Evolutionary conservation across 2,329 filamentous ascomycete species (phyloP).

Genomic region (Hawksworthiomyces lignivorus): DNA sequence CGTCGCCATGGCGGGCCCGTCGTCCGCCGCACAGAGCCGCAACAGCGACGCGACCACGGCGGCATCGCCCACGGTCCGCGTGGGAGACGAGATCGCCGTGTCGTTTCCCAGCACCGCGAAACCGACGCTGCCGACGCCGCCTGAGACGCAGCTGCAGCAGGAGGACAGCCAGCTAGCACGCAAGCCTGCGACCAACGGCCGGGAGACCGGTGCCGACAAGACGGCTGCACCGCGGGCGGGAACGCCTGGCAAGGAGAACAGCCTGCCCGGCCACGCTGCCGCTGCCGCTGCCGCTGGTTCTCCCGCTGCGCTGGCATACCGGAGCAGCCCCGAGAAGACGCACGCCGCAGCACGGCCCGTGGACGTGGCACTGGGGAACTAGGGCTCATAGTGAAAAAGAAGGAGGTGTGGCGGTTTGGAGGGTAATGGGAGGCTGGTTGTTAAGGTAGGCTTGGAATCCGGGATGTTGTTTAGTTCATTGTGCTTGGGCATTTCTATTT

Average conservation of each 20-base stretch:
- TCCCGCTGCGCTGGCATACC: slow-evolving; percentile 46
- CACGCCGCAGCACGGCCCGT: slow-evolving; percentile 26
- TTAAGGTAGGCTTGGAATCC: too few species aligned
- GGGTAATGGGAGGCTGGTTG: too few species aligned
- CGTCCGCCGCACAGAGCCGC: slow-evolving; percentile 8
- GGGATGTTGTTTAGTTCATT: slow-evolving; percentile 6
- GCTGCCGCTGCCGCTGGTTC: slow-evolving; percentile 20
- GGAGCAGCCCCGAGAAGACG: slow-evolving; percentile 54
- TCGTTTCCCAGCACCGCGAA: too few species aligned
- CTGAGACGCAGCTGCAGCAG: too few species aligned
- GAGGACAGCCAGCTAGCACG: too few species aligned
- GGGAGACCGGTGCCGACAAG: slow-evolving; percentile 18
- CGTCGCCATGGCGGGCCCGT: slow-evolving; percentile 9
- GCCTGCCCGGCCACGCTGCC: too few species aligned
- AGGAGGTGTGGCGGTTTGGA: too few species aligned
- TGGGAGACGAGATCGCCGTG: not conserved
- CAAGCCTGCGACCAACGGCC: not conserved
- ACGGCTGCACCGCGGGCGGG: slow-evolving; percentile 15
- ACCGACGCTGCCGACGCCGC: too few species aligned
- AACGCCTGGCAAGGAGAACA: slow-evolving; percentile 16
- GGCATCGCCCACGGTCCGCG: slow-evolving; percentile 4
- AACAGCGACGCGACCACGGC: slow-evolving; percentile 11
- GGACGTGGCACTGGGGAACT: slow-evolving; percentile 17
- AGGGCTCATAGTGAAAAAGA: not conserved
- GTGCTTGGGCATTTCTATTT: too few species aligned